A percentile compares a stretch with the other conserved stretches of the same genome.
phyloP scores from a whole-genome alignment of 257 asterid genomes.

The Nicotiana tomentosiformis region DNA sequence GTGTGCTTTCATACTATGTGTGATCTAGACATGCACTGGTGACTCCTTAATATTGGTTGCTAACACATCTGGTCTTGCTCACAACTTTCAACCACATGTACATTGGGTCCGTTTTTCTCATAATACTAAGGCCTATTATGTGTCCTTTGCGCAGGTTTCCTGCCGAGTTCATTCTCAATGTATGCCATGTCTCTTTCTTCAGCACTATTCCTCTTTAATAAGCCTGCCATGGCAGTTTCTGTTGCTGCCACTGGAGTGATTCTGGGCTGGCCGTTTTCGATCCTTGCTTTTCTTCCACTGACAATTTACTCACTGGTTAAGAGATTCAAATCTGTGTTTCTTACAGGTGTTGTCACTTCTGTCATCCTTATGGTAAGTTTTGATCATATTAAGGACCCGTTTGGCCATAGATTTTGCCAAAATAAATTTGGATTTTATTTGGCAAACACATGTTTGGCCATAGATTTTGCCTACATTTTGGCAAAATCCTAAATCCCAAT shows the following conservation, averaged over 20 bases:
- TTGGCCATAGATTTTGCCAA: too few relatives aligned
- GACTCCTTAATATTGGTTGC: background rate
- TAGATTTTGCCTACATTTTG: too few relatives aligned
- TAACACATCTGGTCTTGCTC: background rate
- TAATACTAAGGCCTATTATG: constrained; percentile 1
- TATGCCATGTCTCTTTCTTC: constrained; percentile 94
- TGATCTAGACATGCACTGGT: background rate
- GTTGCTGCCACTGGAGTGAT: constrained; percentile 85
- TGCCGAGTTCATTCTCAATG: constrained; percentile 98
- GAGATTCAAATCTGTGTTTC: constrained; percentile 56
- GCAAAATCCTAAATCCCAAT: too few relatives aligned
- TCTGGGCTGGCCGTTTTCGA: constrained; percentile 97
- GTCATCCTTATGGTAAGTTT: constrained; percentile 58
- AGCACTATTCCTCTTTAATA: constrained; percentile 79
- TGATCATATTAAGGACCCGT: background rate
- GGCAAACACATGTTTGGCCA: too few relatives aligned
- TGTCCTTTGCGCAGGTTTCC: constrained; percentile 61
- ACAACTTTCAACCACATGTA: background rate
- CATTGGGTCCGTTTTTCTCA: background rate
- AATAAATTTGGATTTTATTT: too few relatives aligned
- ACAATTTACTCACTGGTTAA: constrained; percentile 64
- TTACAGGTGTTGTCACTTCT: constrained; percentile 65
- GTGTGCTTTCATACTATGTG: background rate
- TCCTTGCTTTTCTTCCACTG: constrained; percentile 90
- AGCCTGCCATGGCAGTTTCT: constrained; percentile 81